These are phyloP conservation scores for Alternaria brassicicola DNA, from an alignment of 2,329 filamentous ascomycete genomes.

Conservation along the genomic window DNA sequence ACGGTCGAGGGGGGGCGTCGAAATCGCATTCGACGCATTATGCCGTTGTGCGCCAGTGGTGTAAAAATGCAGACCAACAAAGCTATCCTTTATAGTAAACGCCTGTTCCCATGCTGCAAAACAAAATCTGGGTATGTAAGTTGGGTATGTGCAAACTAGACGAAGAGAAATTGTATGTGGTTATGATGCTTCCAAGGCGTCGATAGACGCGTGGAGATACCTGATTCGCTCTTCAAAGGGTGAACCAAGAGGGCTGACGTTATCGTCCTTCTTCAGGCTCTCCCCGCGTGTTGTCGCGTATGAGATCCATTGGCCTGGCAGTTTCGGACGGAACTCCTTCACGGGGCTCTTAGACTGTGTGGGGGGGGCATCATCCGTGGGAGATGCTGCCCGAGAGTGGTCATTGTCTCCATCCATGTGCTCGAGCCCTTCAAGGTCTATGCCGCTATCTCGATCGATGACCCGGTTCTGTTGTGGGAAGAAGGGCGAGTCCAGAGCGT, in stretches of 20 bases:
- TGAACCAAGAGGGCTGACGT: conserved; percentile 34
- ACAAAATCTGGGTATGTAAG: neutral
- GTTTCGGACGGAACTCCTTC: conserved; percentile 14
- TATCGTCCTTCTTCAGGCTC: conserved; percentile 5
- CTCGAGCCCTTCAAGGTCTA: conserved; percentile 44
- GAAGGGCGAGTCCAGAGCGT: conserved; percentile 27
- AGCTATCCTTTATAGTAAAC: conserved; percentile 2
- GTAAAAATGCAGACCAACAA: conserved; percentile 3
- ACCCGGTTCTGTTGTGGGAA: conserved; percentile 27
- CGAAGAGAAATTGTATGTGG: conserved; percentile 7
- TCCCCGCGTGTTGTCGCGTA: conserved; percentile 6
- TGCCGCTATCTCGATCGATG: conserved; percentile 48
- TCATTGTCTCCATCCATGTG: conserved; percentile 18
- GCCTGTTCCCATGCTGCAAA: conserved; percentile 2
- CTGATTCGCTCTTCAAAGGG: conserved; percentile 37
- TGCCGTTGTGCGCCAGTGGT: conserved; percentile 33
- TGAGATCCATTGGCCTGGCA: conserved; percentile 19
- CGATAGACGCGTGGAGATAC: conserved; percentile 31
- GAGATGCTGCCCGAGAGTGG: conserved; percentile 2
- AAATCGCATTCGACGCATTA: conserved; percentile 43
- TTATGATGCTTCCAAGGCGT: conserved; percentile 26
- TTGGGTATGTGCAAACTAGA: conserved; percentile 20
- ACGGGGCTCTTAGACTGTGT: conserved; percentile 5
- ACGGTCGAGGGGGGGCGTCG: conserved; percentile 38
- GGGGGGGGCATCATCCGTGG: neutral